Base-by-base conservation (phyloP, 495 filamentous ascomycete species). In the Penicillium roqueforti region DNA sequence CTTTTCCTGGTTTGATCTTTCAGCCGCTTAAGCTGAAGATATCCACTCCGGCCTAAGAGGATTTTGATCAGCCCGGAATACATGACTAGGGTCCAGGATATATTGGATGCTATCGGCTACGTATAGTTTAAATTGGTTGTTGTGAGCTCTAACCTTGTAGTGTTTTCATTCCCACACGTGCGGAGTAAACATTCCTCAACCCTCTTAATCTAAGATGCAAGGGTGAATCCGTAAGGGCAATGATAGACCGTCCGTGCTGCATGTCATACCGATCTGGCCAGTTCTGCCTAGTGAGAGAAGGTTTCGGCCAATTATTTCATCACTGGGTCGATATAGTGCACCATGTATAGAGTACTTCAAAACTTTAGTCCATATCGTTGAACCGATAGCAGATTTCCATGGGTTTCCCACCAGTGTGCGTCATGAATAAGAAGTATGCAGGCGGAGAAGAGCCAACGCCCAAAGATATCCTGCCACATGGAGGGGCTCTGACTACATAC, bases 381-480 rank as follows among this genome's bases (percentile, higher is more conserved):
- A 18, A 11, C 19, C 9, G n/a, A 47, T 43, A 9, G 37, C 20
- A 29, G 18, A 34, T 8, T 39, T 19, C 32, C 25, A 16, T 19
- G 49, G 47, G 6, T 14, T 41, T 28, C 13, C 29, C 16, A 26
- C 46, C 2, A 26, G 26, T 37, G 19, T 56, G 55, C 53, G 39
- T 53, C 55, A 57, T 44, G 7, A 14, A 38, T 52, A 47, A 47
- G n/a, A 41, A 36, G 45, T 37, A 14, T 31, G 37, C 41, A 34
- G 36, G 56, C 53, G 51, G 55, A 58, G 59, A 58, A 52, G 37
- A 14, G 28, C 42, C 32, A 19, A 62, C 29, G 47, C 22, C 61
- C 57, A 63, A 55, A 53, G 47, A 61, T 16, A 49, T 18, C 31
- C 58, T 43, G 58, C 58, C 61, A 63, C 61, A 60, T 61, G 53